Evolutionary conservation across 176 grass and related monocot genomes (phyloP).

Genomic region (Themeda triandra): DNA sequence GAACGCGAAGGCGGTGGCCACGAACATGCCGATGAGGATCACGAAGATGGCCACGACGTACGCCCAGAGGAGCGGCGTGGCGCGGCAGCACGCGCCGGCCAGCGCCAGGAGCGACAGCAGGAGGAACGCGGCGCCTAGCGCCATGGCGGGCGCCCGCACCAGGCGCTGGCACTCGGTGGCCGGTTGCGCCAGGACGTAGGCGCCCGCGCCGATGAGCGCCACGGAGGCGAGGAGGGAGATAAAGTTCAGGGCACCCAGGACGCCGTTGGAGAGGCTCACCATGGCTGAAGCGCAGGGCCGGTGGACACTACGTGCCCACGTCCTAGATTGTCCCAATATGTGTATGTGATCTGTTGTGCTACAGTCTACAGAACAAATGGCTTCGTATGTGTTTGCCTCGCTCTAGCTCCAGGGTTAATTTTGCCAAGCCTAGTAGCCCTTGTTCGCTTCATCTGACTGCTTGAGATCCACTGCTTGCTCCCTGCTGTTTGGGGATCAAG

Average conservation of each 20-base stretch:
- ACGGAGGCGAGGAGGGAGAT: slow-evolving; percentile 37
- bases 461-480: background rate
- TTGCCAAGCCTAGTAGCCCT: background rate
- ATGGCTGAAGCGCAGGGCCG: slow-evolving; percentile 3
- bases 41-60: slow-evolving; percentile 55
- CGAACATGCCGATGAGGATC: slow-evolving; percentile 58
- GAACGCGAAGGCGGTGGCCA: slow-evolving; percentile 47
- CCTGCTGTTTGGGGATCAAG: background rate
- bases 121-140: slow-evolving; percentile 44
- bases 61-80: slow-evolving; percentile 53
- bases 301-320: background rate
- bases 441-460: background rate
- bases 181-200: slow-evolving; percentile 30
- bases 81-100: slow-evolving; percentile 49
- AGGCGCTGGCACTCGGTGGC: slow-evolving; percentile 56
- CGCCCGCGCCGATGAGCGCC: slow-evolving; percentile 44
- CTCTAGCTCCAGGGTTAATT: background rate
- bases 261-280: slow-evolving; percentile 53
- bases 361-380: background rate
- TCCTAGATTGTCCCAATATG: background rate
- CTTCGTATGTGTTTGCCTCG: background rate
- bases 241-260: slow-evolving; percentile 47
- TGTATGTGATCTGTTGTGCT: background rate
- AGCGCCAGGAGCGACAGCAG: slow-evolving; percentile 58
- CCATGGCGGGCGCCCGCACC: slow-evolving; percentile 31